Evolutionary conservation across 306 rosid species (phyloP).

Genomic region (Gynostemma pentaphyllum): DNA sequence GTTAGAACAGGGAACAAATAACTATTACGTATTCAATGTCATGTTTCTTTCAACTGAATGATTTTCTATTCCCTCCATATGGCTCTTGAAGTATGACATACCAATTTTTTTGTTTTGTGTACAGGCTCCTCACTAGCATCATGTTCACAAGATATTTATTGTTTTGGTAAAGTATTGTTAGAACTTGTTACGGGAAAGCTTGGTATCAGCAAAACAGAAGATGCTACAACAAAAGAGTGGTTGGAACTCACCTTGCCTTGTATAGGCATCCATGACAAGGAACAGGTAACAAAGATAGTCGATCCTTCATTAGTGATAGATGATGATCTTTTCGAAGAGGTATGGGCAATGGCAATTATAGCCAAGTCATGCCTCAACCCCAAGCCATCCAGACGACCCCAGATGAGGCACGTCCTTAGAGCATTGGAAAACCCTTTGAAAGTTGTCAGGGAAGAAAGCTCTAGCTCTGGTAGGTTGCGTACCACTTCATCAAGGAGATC

Average conservation of each 20-base stretch:
- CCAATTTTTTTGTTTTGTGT: conserved; percentile 7
- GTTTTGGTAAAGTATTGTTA: conserved; percentile 78
- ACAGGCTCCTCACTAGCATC: conserved; percentile 49
- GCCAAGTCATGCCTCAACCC: conserved; percentile 93
- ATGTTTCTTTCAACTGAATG: not conserved
- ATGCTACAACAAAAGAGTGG: conserved; percentile 59
- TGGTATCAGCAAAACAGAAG: conserved; percentile 55
- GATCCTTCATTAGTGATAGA: conserved; percentile 76
- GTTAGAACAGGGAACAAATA: not conserved
- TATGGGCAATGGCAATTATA: conserved; percentile 90
- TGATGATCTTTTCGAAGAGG: conserved; percentile 87
- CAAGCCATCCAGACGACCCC: conserved; percentile 76
- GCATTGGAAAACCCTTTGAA: conserved; percentile 93
- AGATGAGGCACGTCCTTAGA: conserved; percentile 65
- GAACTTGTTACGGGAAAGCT: conserved; percentile 87
- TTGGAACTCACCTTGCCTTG: conserved; percentile 44
- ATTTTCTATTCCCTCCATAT: not conserved
- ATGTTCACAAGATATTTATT: conserved; percentile 61
- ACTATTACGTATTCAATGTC: not conserved
- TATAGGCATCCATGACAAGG: conserved; percentile 62
- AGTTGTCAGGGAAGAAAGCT: conserved; percentile 70
- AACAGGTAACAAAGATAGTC: conserved; percentile 47
- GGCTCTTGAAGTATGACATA: not conserved
- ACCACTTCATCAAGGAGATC: conserved; percentile 74
- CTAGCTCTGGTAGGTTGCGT: conserved; percentile 64